Evolutionary conservation across 192 early-diverging fungal genomes (phyloP), one percentile per base, ranked within the genome.

Genomic region (Coemansia sp.): DNA sequence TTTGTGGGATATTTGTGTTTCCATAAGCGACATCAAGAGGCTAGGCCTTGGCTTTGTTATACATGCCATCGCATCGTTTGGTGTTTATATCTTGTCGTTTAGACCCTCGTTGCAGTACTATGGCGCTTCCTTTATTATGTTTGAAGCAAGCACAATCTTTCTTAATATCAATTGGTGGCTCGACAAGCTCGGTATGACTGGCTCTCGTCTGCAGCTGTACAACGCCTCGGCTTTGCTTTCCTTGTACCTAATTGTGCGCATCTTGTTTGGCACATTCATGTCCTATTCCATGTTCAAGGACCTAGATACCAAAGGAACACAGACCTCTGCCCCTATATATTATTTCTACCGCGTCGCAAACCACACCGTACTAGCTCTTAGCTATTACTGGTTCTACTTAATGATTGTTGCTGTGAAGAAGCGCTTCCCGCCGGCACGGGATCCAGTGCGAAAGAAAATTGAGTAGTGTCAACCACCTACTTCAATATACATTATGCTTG

Each of bases 121-220:
- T 68, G 95, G 93, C 21, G 85, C 89, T 10, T 86, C 88, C 14
- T 95, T 94, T 65, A 86, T 97, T 52, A 87, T 97, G 87, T 94
- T 88, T 75, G 95, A 97, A 76, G 74, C 93, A n/a, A 89, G 86
- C 63, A 95, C 94, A 8, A 91, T 92, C 14, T 95, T 95, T 66
- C 84, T 97, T 42, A 95, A 96, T 72, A 85, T 90, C 67, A 90
- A 96, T 85, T 98, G 94, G 94, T 83, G 75, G 74, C 64, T 82
- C 88, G 95, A 98, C 84, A 98, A 98, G 76, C 77, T 91, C 22
- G 90, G 92, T 21, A 78, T 88, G 84, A 92, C 91, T 25, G 95
- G 94, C 55, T 83, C 84, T 25, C 84, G 75, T 19, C 73, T 90
- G 29, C 95, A 95, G 75, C 63, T 90, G 56, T 84, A 92, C 67